Evolutionary conservation across 23 red algal genomes (phyloP), one percentile per base, ranked within the genome.

Genomic region (Gracilaria caudata): DNA sequence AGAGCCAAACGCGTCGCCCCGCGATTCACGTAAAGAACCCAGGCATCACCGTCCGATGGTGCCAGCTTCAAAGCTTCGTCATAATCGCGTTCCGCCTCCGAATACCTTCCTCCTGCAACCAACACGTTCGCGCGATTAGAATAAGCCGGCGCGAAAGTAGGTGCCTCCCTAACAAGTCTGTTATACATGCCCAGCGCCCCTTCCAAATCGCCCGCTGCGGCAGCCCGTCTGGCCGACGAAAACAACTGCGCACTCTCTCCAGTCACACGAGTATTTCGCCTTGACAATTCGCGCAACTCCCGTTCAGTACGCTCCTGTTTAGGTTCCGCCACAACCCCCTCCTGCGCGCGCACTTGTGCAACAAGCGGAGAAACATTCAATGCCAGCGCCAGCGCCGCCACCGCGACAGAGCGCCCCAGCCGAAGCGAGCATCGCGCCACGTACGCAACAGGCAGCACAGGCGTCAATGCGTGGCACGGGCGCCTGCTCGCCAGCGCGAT

Each of bases 111-210:
- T 10, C 40, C 70, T 11, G 86, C 70, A 20, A 91, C 93, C 9
- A 94, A 24, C 21, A 99, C 49, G 65, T 99, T 99, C 35, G 58
- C 97, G 35, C 93, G 92, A 60, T 99, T 99, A 1, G 79, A 86
- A 32, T 91, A 95, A 20, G 90, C 97, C 9, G 74, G 82, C 17
- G 93, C 97, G 38, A 92, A 95, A 11, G 36, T 66, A 1, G 97
- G 97, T n/a, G 71, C 82, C 12, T 33, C 61, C n/a, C 68, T 28
- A 44, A 94, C 75, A 6, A 99, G 41, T 32, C 25, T 28, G 37
- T 91, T 29, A 68, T 95, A 99, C 39, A 68, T 30, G 0, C 13
- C 33, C 24, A 91, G 44, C 2, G 97, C 97, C 1, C 30, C 91
- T 6, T 93, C 82, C 25, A 91, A 30, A 35, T 98, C 64, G 24